Base-by-base conservation (phyloP, 257 asterid genomes). In the Penstemon eatonii region DNA sequence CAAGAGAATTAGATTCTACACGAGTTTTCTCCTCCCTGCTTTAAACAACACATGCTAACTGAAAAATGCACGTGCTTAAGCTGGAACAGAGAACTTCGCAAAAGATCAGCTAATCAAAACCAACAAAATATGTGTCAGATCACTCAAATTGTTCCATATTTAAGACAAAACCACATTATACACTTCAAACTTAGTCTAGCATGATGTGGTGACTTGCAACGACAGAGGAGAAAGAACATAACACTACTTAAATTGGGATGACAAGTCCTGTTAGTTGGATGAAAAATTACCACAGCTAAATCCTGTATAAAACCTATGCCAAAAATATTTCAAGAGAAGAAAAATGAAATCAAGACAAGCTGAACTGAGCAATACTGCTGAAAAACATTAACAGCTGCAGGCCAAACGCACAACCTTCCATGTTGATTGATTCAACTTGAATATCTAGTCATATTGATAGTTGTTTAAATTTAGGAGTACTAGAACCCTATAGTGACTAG, bases 361-460 rank as follows among this genome's bases (percentile, higher is more conserved):
- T 53, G 64, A 9, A 56, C 55, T 19, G 42, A 3, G 50, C 18
- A 36, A 63, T 11, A 62, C 56, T 50, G 54, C 43, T 47, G 53
- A 38, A 51, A 58, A 67, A 66, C 9, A 66, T 13, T 8, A 51
- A 51, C 55, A 57, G 42, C 9, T 56, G 63, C 57, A 43, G 45
- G 42, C 61, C 39, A 49, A 54, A 54, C 9, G 38, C 18, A 15
- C 18, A 15, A 15, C 50, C 10, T 65, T 9, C 61, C 58, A 15
- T 54, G 44, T 47, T 63, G 41, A 38, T 36, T 54, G 47, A 38
- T 68, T 56, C 41, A 52, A 19, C 69, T 59, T 18, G 55, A 46
- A 47, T 39, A 40, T 63, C 64, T 47, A 33, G 37, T 69, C 59
- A 38, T 63, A 45, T 13, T 18, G 49, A 46, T 8, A 46, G 10